Evolutionary conservation across 768 basidiomycete species (phyloP), one percentile per base, ranked within the genome.

Genomic region (Auriscalpium vulgare): DNA sequence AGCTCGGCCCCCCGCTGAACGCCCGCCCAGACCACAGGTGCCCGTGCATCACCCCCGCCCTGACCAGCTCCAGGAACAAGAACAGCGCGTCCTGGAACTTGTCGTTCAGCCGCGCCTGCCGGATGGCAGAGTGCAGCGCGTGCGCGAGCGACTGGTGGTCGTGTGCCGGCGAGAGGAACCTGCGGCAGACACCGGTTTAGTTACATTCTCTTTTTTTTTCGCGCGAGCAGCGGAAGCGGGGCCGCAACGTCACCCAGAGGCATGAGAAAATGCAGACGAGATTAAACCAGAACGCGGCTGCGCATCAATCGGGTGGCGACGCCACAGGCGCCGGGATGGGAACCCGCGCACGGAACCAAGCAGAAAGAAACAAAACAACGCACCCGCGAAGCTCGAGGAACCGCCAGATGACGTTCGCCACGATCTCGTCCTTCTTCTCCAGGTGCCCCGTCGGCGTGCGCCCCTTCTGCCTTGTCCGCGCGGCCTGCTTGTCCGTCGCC

Each of bases 41-140:
- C 0, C 93, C 93, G 65, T 97, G 95, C 82, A 97, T 88, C 21
- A 97, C 95, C 2, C 94, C 93, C n/a, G 94, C 93, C 63, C 95
- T 80, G 60, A 95, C 87, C 21, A 99, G 81, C 72, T 99, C 97
- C 68, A 98, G 78, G 71, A 97, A 93, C 67, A 98, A 72, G 69
- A 93, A 98, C 1, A 98, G 74, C 2, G 97, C 82, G 70, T 98
- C 97, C 69, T 99, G 97, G 78, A 98, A 97, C 73, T 97, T 97
- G 78, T 99, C 97, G 69, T 95, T 97, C 63, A 97, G 72, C 40
- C 89, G 83, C 7, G 90, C 83, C 37, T 75, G 77, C 62, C 83
- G 81, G 66, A 95, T 76, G 14, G 91, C 91, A 29, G 78, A 80
- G 70, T 90, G 83, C 82, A 97, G 91, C 8, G 97, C 97, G 56